phyloP scores from a whole-genome alignment of 225 moss, liverwort and hornwort genomes.

The Takakia lepidozioides region DNA sequence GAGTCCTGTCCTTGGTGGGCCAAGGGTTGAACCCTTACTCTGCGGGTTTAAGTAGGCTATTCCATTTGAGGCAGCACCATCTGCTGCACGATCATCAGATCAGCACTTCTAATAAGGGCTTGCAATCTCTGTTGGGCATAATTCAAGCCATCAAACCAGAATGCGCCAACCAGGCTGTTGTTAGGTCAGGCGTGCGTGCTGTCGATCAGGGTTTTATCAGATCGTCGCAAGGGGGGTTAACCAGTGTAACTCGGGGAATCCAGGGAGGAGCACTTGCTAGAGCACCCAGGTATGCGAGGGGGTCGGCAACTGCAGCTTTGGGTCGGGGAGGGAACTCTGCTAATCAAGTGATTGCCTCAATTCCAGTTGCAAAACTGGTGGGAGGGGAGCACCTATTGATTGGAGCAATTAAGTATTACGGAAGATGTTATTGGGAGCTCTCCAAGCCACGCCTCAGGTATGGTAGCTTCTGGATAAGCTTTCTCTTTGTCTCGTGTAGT shows the following conservation, averaged over 20 bases:
- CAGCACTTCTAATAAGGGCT: too few relatives aligned
- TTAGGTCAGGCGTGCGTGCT: too few relatives aligned
- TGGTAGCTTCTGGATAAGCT: background rate
- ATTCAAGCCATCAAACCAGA: too few relatives aligned
- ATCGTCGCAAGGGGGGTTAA: too few relatives aligned
- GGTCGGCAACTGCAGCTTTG: conserved; percentile 32
- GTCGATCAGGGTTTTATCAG: too few relatives aligned
- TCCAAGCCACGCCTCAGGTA: conserved; percentile 78
- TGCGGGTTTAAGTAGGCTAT: too few relatives aligned
- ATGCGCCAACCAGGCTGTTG: too few relatives aligned
- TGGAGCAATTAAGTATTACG: conserved; percentile 12
- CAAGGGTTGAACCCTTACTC: too few relatives aligned
- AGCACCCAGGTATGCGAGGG: conserved; percentile 9
- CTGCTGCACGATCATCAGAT: too few relatives aligned
- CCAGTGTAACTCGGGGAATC: conserved; percentile 5
- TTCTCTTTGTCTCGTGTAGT: background rate
- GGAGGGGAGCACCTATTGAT: conserved; percentile 9
- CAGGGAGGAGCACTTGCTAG: background rate
- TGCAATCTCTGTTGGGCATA: too few relatives aligned
- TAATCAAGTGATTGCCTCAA: background rate
- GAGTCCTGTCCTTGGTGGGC: too few relatives aligned
- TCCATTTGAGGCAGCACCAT: too few relatives aligned
- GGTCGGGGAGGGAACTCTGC: conserved; percentile 16
- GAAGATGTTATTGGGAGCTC: conserved; percentile 74
- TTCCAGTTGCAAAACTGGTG: conserved; percentile 1